Evolutionary conservation across 2,329 filamentous ascomycete genomes (phyloP), one percentile per base, ranked within the genome.

Genomic region (Ceratocystis harringtonii): DNA sequence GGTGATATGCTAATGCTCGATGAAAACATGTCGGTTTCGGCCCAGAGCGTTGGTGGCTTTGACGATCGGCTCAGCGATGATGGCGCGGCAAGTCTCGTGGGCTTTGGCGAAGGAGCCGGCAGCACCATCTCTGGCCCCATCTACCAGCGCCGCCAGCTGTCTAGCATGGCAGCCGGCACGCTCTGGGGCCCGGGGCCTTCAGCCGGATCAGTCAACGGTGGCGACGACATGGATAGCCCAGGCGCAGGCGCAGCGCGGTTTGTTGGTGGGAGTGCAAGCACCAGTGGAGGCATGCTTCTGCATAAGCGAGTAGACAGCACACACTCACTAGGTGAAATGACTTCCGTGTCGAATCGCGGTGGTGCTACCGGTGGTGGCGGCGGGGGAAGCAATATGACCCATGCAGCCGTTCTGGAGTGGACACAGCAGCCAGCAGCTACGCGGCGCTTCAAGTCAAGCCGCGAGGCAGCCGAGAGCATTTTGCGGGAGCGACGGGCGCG

Each of bases 91-190:
- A 92, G 88, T 68, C 80, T 96, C 5, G 92, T 96, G 8, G 92
- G 88, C 0, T 96, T 96, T 70, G 92, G 92, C 62, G 92, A 96
- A 74, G 92, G 92, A 43, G 92, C 92, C 8, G 89, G 87, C 70
- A 90, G 88, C 73, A 90, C 90, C 4, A 86, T 92, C 66, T 90
- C 86, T 67, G 90, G 90, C 0, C 89, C 89, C 48, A 88, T 88
- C 72, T 81, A 88, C 76, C 78, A 82, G 73, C 76, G 81, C 68
- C 73, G 81, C 61, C 74, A 78, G 62, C 50, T 44, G 19, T 44
- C 28, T 4, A 52, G 28, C 36, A 61, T 62, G 22, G 25, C 44
- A 1, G 65, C 65, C 19, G 61, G 66, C 22, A 45, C 58, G 1
- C 43, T 43, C 12, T 64, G 66, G 63, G 45, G 52, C 55, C 17